Base-by-base conservation (phyloP, 2,329 filamentous ascomycete species). In the Trichophyton rubrum region DNA sequence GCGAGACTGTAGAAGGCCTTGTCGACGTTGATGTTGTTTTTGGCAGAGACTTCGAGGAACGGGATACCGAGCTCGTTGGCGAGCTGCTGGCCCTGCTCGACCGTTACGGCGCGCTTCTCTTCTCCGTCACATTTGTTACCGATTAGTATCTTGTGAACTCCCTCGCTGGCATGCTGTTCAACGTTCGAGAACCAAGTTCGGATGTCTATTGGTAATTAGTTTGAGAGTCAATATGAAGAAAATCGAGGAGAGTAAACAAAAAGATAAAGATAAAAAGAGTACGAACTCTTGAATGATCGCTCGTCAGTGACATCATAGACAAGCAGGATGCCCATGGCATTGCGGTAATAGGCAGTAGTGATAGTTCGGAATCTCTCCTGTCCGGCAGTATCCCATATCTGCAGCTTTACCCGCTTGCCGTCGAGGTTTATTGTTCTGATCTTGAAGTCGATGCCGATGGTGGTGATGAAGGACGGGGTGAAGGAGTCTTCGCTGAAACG, bases 111-210 rank as follows among this genome's bases (percentile, higher is more conserved):
- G 67, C 93, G 87, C 82, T 97, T 97, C 79, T 99, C 93, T 77
- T 97, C 93, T 93, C 93, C 97, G 77, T 99, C 93, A 79, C 93
- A 99, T 79, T 99, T 99, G 83, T 99, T 99, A 74, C 93, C 93
- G 68, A 99, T 96, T 67, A 99, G 84, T 72, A 99, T 97, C 82
- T 97, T 99, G 85, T 97, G 96, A 72, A 99, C 93, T 70, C 93
- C 93, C 78, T 97, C 93, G 69, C 90, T 96, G 62, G 93, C 93
- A 78, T 99, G 91, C 76, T 96, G 91, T 75, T 96, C 91, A 68
- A 96, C 91, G 78, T 99, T 97, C 72, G 91, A 91, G 79, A 99
- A 99, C 93, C 93, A 99, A 67, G 93, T 97, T 71, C 91, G 88
- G 75, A 99, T 99, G 78, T 99, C 93, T 97, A 72, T 6, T 47